These are phyloP conservation scores for Sinapis alba DNA, from an alignment of 441 rosid species.

Conservation along the genomic window DNA sequence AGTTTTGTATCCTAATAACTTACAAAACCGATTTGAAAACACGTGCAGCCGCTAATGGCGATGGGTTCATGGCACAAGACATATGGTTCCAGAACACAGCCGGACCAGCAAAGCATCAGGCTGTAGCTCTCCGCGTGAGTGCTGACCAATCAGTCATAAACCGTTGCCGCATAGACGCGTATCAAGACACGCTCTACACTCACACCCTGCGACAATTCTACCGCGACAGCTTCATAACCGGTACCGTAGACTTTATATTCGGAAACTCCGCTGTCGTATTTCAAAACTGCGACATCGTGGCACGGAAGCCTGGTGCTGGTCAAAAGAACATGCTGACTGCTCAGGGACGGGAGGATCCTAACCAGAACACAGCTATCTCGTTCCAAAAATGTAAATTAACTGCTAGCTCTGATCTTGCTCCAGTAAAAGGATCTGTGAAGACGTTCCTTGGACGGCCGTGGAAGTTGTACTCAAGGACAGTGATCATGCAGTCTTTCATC, in stretches of 20 bases:
- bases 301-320: constrained; percentile 51
- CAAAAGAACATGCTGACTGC: constrained; percentile 73
- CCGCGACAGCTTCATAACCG: constrained; percentile 53
- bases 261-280: constrained; percentile 66
- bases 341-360: constrained; percentile 63
- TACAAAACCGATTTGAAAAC: not conserved
- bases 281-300: constrained; percentile 57
- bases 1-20: not conserved
- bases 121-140: constrained; percentile 71
- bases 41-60: constrained; percentile 59
- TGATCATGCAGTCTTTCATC: constrained; percentile 59
- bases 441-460: constrained; percentile 66
- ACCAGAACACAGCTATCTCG: constrained; percentile 67
- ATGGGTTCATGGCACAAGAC: constrained; percentile 84
- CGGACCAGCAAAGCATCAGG: constrained; percentile 71
- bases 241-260: constrained; percentile 71
- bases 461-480: constrained; percentile 64
- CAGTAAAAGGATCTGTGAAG: constrained; percentile 47
- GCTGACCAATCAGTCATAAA: constrained; percentile 68
- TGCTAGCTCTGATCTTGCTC: constrained; percentile 59
- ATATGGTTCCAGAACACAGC: constrained; percentile 75
- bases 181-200: constrained; percentile 71
- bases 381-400: constrained; percentile 60
- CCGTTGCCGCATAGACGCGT: constrained; percentile 68
- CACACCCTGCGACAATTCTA: constrained; percentile 72